Percentiles rank a stretch among this genome's conserved stretches.
Evolutionary conservation across 78 protist genomes (phyloP).

Genomic region (Capsaspora owczarzaki): DNA sequence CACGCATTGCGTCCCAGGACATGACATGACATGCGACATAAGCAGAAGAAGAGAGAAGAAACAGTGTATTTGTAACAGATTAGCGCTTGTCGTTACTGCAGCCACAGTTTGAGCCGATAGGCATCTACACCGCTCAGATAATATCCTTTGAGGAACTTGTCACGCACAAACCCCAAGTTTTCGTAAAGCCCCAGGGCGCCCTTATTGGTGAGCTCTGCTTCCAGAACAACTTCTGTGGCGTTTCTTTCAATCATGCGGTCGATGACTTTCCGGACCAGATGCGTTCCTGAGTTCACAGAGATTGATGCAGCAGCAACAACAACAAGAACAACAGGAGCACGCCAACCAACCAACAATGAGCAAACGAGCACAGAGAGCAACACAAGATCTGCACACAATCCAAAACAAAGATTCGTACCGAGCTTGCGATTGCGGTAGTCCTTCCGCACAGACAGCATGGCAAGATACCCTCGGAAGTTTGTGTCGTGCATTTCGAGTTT

Average conservation of each 20-base stretch:
- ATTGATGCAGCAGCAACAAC: neutral
- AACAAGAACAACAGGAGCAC: neutral
- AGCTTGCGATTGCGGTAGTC: slow-evolving; percentile 46
- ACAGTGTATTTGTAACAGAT: neutral
- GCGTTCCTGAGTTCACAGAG: neutral
- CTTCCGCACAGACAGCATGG: slow-evolving; percentile 75
- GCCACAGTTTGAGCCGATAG: neutral
- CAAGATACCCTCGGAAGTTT: slow-evolving; percentile 68
- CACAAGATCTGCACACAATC: too few relatives aligned
- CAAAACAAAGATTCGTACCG: slow-evolving; percentile 27
- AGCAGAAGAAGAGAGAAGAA: neutral
- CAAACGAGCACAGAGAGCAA: neutral
- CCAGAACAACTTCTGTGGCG: slow-evolving; percentile 63
- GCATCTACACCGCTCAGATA: neutral
- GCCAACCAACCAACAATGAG: neutral
- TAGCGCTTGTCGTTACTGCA: neutral
- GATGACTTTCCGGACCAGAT: neutral
- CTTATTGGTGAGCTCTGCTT: slow-evolving; percentile 59
- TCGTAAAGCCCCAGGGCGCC: slow-evolving; percentile 75
- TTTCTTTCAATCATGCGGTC: neutral
- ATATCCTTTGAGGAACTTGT: slow-evolving; percentile 39
- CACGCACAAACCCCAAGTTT: slow-evolving; percentile 68
- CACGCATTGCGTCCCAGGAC: neutral
- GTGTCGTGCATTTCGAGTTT: slow-evolving; percentile 15
- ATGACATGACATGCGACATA: neutral